Evolutionary conservation across 495 filamentous ascomycete species (phyloP).

Genomic region (Aspergillus coremiiformis): DNA sequence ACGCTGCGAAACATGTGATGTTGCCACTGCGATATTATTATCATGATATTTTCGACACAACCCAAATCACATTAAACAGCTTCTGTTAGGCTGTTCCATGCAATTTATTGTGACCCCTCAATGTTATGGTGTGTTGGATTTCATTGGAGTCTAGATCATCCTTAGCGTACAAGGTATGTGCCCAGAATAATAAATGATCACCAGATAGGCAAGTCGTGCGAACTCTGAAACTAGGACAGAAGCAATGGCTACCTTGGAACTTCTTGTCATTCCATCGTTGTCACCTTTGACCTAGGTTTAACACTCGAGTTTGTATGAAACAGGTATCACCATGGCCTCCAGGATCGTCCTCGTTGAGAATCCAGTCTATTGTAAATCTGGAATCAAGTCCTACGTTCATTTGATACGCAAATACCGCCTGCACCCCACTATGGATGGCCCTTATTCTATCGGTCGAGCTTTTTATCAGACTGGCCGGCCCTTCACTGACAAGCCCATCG

Average conservation of each 20-base stretch:
- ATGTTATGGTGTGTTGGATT: neutral
- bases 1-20: neutral
- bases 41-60: too few species aligned
- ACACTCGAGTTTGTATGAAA: neutral
- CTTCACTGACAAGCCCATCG: slow-evolving; percentile 33
- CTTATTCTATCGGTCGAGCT: slow-evolving; percentile 48
- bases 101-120: neutral
- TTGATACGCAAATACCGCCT: slow-evolving; percentile 65
- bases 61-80: too few species aligned
- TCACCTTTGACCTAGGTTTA: neutral
- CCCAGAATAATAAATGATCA: neutral
- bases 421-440: slow-evolving; percentile 60
- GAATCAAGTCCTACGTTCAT: slow-evolving; percentile 66
- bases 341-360: slow-evolving; percentile 49
- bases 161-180: neutral
- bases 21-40: neutral
- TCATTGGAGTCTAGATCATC: neutral
- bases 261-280: neutral
- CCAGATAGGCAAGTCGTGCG: neutral
- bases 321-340: slow-evolving; percentile 25
- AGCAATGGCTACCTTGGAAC: neutral
- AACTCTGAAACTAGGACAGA: neutral
- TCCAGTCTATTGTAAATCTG: slow-evolving; percentile 54
- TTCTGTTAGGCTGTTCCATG: too few species aligned
- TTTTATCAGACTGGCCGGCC: slow-evolving; percentile 40